Percentiles rank a stretch among this genome's conserved stretches.
Evolutionary conservation across 139 green algal species (phyloP).

Genomic region (Chlamydomonas sphaeroides): DNA sequence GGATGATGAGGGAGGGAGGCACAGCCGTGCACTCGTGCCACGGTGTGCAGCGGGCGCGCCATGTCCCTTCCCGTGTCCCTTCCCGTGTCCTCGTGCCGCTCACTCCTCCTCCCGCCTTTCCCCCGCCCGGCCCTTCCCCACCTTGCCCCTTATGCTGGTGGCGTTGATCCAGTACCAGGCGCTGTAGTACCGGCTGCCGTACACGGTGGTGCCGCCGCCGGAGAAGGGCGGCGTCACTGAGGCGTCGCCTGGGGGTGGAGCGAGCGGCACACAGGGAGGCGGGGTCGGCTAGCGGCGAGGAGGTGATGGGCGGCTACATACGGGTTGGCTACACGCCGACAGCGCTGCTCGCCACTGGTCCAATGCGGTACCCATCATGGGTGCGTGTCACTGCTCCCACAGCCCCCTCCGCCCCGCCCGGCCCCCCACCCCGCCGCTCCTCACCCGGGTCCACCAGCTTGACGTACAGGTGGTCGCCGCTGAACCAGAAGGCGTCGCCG

Average conservation of each 20-base stretch:
- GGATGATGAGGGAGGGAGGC: background rate
- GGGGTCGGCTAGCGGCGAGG: background rate
- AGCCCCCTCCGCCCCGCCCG: too few relatives aligned
- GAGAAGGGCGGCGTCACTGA: slow-evolving; percentile 40
- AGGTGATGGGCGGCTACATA: background rate
- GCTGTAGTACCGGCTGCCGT: slow-evolving; percentile 49
- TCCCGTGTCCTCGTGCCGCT: too few relatives aligned
- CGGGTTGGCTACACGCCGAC: background rate
- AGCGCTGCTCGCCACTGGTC: too few relatives aligned
- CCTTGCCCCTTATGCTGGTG: background rate
- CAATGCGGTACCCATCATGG: too few relatives aligned
- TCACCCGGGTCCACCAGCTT: slow-evolving; percentile 62
- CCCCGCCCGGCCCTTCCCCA: too few relatives aligned
- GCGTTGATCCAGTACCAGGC: slow-evolving; percentile 52
- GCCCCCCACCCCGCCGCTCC: background rate
- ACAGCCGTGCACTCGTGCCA: too few relatives aligned
- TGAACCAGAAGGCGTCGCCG: slow-evolving; percentile 59
- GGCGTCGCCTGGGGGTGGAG: slow-evolving; percentile 25
- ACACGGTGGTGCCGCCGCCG: slow-evolving; percentile 39
- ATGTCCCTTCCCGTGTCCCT: too few relatives aligned
- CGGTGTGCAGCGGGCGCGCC: too few relatives aligned
- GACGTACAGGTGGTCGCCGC: slow-evolving; percentile 59
- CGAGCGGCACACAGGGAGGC: too few relatives aligned
- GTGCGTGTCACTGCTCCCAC: too few relatives aligned
- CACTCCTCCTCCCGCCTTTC: too few relatives aligned